Evolutionary conservation across 139 green algal genomes (phyloP), one percentile per base, ranked within the genome.

Genomic region (Picochlorum sp.): DNA sequence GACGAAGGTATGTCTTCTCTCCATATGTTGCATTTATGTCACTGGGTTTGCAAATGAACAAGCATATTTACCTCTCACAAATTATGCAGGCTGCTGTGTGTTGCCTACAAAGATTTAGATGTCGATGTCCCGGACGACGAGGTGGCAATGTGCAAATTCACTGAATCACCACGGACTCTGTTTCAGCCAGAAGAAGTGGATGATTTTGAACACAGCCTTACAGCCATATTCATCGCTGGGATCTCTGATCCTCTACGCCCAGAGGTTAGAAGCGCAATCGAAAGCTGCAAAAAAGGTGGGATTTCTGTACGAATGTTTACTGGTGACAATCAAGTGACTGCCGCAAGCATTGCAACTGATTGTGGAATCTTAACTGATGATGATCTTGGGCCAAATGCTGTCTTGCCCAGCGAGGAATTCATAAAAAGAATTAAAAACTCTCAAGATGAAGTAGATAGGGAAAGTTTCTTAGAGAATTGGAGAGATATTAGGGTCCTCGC

Each of bases 241-340:
- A 82, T 93, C 9, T 68, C 87, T 71, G 91, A 97, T 72, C 89
- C 89, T 6, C 72, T 96, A 18, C 61, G 92, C 18, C 23, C 61
- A 2, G 87, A 90, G 49, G 90, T 92, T 20, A 69, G 80, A 0
- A 66, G 67, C 2, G 88, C 91, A 18, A 89, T 98, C 13, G 11
- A 50, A 18, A 69, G 85, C 54, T 97, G 90, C 65, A 77, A 88
- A 59, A 49, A 77, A 1, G 91, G 89, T 10, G 92, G 92, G 56
- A 93, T 98, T 66, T 75, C 69, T 0, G 92, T 98, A 18, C 87
- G 90, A 57, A 98, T 98, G 92, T 80, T 98, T 21, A 98, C 93
- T 13, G 88, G 79, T 77, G 93, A 98, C 78, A 97, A 96, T 67
- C 69, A 80, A 6, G 62, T 58, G 50, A 98, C 93, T 21, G 93